phyloP scores from a whole-genome alignment of 306 rosid genomes.

The Boehmeria nivea region DNA sequence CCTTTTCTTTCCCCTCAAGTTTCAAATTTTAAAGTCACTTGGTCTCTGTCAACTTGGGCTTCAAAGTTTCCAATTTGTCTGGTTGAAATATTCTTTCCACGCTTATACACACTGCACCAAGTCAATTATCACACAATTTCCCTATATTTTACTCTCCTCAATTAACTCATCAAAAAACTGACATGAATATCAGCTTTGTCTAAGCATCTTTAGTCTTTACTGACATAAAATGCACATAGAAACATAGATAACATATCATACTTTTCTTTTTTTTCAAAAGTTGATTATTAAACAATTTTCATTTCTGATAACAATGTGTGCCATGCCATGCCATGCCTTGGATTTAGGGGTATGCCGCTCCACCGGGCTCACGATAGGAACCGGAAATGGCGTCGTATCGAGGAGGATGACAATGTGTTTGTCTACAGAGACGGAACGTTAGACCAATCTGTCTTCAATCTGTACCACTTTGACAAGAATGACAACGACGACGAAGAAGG shows the following conservation, averaged over 20 bases:
- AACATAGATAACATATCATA: slow-evolving; percentile 5
- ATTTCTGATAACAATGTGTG: too few relatives aligned
- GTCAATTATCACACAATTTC: neutral
- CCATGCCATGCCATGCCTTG: too few relatives aligned
- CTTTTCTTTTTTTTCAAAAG: neutral
- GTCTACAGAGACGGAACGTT: slow-evolving; percentile 53
- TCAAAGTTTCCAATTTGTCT: neutral
- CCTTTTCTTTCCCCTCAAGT: neutral
- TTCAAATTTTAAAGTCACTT: neutral
- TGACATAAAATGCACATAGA: too few relatives aligned
- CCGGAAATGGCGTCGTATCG: slow-evolving; percentile 45
- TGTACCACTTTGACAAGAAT: slow-evolving; percentile 27
- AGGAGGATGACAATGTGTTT: slow-evolving; percentile 35
- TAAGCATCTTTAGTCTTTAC: too few relatives aligned
- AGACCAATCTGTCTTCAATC: slow-evolving; percentile 29
- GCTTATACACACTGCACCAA: slow-evolving; percentile 16
- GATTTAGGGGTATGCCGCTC: slow-evolving; percentile 45
- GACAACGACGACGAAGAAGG: neutral
- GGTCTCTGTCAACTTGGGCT: neutral
- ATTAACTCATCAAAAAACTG: slow-evolving; percentile 1
- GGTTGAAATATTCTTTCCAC: too few relatives aligned
- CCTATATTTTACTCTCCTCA: neutral
- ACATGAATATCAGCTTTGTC: neutral
- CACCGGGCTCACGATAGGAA: slow-evolving; percentile 27
- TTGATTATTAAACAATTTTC: too few relatives aligned